These are phyloP conservation scores for Phytopythium chamaehyphon DNA, from an alignment of 352 stramenopile species.

Conservation along the genomic window DNA sequence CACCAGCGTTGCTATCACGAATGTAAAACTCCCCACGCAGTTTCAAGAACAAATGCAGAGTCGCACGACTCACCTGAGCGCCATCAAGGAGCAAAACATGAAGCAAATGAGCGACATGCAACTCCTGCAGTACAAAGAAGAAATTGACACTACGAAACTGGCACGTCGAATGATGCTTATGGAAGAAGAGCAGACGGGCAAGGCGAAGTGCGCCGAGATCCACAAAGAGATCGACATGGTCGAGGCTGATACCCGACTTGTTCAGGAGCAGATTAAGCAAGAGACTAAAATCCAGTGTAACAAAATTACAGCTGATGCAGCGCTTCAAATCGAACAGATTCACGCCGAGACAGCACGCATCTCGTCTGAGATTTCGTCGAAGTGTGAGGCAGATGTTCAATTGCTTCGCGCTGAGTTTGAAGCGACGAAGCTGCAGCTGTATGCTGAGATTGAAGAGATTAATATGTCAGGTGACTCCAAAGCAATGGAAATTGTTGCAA, in stretches of 20 bases:
- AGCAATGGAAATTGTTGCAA: conserved; percentile 32
- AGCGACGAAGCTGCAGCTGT: conserved; percentile 30
- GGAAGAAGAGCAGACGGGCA: conserved; percentile 60
- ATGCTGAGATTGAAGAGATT: conserved; percentile 30
- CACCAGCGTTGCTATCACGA: conserved; percentile 67
- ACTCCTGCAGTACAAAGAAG: conserved; percentile 55
- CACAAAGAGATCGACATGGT: conserved; percentile 51
- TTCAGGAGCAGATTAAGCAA: conserved; percentile 37
- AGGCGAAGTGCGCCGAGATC: conserved; percentile 44
- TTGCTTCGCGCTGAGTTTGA: conserved; percentile 34
- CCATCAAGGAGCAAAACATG: conserved; percentile 76
- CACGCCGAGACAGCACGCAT: conserved; percentile 41
- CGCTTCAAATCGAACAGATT: conserved; percentile 39
- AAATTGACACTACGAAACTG: conserved; percentile 52
- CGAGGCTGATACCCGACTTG: conserved; percentile 27
- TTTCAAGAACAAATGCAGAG: conserved; percentile 71
- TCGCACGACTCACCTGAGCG: conserved; percentile 59
- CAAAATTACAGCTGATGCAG: conserved; percentile 31
- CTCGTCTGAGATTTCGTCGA: conserved; percentile 28
- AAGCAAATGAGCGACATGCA: conserved; percentile 80
- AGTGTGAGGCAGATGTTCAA: conserved; percentile 35
- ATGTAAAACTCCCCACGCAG: conserved; percentile 51
- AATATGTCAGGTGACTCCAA: conserved; percentile 21
- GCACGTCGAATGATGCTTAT: conserved; percentile 50
- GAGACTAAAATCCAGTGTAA: conserved; percentile 37